Base-by-base conservation (phyloP, 1,139 yeast species). In the Suhomyces anneliseae region DNA sequence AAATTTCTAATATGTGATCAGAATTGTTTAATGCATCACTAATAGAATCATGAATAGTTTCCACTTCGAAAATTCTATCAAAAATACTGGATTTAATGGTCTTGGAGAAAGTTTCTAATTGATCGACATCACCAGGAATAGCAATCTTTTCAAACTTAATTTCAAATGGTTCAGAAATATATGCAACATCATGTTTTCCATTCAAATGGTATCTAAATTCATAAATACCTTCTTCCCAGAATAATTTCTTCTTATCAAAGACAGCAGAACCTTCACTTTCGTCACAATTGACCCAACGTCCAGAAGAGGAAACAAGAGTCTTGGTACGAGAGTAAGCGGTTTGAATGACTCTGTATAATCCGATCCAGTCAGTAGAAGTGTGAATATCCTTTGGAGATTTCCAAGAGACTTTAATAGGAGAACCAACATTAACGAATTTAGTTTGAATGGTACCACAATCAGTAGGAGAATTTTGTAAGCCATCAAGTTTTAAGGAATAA, bases 181-280 rank as follows among this genome's bases (percentile, higher is more conserved):
- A 76, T 34, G 85, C 72, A 29, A 88, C 95, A 51, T 82, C 86
- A 62, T 89, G 96, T 50, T 83, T 80, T 27, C 82, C 83, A 44
- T 78, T 79, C 44, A 79, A 73, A 60, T 89, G 95, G 58, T 86
- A 87, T 64, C 96, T 76, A 58, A 88, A 78, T 64, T 88, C 95
- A 64, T 83, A 88, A 37, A 82, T 73, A 0, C 96, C 96, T 46
- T 78, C 81, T 55, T 84, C 86, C 83, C 87, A 86, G 57, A 77
- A 77, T 40, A 85, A 66, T 42, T 76, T 68, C 8, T 76, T 74
- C 8, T 76, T 75, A 9, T 70, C 65, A 57, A 88, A 88, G 7
- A 59, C 68, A 10, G 81, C 73, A n/a, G 64, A 55, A 0, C 95
- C 95, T 4, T 63, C 56, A 6, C 66, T 64, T n/a, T 56, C 62